Conservation (phyloP, 176 grass and related monocot species). For the Elaeis guineensis region DNA sequence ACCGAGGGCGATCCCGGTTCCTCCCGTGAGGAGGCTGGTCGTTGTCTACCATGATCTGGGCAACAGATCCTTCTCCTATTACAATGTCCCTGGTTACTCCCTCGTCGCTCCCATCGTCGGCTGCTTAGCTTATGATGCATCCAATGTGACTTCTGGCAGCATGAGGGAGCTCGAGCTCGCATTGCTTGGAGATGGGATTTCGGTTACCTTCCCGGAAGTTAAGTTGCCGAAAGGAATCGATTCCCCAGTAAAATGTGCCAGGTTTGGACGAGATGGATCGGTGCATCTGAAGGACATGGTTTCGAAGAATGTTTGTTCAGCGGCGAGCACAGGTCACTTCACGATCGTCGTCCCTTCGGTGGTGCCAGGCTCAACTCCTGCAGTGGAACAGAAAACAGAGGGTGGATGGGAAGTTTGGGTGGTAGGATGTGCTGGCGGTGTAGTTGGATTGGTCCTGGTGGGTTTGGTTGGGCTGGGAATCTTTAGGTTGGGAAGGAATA, state of each 20-base stretch:
- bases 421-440: not conserved
- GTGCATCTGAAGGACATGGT: not conserved
- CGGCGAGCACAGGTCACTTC: conserved; percentile 5
- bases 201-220: conserved; percentile 1
- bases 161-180: not conserved
- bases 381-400: too few species aligned
- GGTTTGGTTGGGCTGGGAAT: conserved; percentile 3
- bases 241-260: not conserved
- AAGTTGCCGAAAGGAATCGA: not conserved
- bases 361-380: not conserved
- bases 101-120: conserved; percentile 14
- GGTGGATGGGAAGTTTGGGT: not conserved
- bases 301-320: not conserved
- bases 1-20: conserved; percentile 4
- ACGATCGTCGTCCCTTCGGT: conserved; percentile 3
- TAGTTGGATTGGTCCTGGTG: conserved; percentile 9
- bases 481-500: conserved; percentile 7
- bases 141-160: not conserved
- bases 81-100: not conserved
- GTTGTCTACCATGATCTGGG: conserved; percentile 13
- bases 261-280: not conserved
- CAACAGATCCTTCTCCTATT: conserved; percentile 8
- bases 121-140: conserved; percentile 13
- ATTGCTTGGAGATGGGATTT: conserved; percentile 4
- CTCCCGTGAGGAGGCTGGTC: conserved; percentile 11